These are phyloP conservation scores for Zalerion maritima DNA, from an alignment of 495 filamentous ascomycete genomes.

Conservation along the genomic window DNA sequence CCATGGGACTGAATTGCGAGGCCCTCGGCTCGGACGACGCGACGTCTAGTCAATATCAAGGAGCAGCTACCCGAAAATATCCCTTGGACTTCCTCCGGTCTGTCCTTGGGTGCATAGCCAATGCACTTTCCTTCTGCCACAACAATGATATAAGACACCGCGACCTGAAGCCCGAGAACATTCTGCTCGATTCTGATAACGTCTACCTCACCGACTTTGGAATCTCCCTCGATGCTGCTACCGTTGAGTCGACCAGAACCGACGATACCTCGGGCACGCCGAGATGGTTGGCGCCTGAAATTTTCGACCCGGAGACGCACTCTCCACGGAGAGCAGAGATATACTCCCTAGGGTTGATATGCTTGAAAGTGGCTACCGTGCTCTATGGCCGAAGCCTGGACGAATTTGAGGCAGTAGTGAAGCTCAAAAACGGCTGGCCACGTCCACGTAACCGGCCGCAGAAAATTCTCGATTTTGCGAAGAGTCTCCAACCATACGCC, in stretches of 20 bases:
- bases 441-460: too few species aligned
- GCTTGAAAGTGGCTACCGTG: slow-evolving; percentile 20
- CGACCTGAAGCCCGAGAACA: slow-evolving; percentile 29
- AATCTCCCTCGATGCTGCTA: slow-evolving; percentile 22
- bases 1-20: slow-evolving; percentile 16
- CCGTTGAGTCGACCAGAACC: slow-evolving; percentile 20
- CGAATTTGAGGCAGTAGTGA: slow-evolving; percentile 25
- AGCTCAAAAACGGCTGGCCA: slow-evolving; percentile 9
- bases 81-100: slow-evolving; percentile 18
- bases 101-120: slow-evolving; percentile 23
- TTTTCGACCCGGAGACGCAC: slow-evolving; percentile 12
- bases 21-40: slow-evolving; percentile 6
- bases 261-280: slow-evolving; percentile 17
- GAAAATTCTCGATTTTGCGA: slow-evolving; percentile 13
- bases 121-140: slow-evolving; percentile 27
- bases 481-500: slow-evolving; percentile 11
- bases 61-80: slow-evolving; percentile 5
- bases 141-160: slow-evolving; percentile 23
- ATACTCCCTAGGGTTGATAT: slow-evolving; percentile 22
- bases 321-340: slow-evolving; percentile 22
- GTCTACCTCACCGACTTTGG: slow-evolving; percentile 31
- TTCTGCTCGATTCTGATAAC: slow-evolving; percentile 20
- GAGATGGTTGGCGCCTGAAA: slow-evolving; percentile 24
- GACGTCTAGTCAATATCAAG: background rate
- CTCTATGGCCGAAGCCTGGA: slow-evolving; percentile 14